Conservation (phyloP, 305 asterid species). For the Andrographis paniculata region DNA sequence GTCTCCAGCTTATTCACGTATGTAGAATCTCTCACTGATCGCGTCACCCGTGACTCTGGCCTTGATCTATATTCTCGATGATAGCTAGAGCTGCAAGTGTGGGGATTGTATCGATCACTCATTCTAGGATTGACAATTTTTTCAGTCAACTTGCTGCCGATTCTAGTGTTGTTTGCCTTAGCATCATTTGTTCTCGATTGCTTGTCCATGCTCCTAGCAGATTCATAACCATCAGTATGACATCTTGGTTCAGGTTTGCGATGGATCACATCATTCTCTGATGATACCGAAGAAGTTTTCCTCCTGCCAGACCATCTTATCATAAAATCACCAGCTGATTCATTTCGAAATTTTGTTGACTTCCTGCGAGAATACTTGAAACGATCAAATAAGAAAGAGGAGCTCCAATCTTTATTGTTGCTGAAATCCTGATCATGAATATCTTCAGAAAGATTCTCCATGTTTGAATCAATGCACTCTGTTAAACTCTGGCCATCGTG, state of each 20-base stretch:
- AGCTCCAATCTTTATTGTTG: slow-evolving; percentile 35
- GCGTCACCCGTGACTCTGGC: slow-evolving; percentile 33
- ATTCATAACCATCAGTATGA: slow-evolving; percentile 47
- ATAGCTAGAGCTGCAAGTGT: slow-evolving; percentile 63
- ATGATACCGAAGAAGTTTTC: slow-evolving; percentile 26
- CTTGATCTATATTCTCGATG: slow-evolving; percentile 52
- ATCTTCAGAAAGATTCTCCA: slow-evolving; percentile 43
- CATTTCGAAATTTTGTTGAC: slow-evolving; percentile 48
- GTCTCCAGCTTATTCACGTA: slow-evolving; percentile 40
- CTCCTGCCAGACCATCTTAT: slow-evolving; percentile 57
- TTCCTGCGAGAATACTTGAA: slow-evolving; percentile 54
- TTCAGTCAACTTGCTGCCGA: slow-evolving; percentile 47
- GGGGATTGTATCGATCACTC: slow-evolving; percentile 42
- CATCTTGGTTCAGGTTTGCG: slow-evolving; percentile 45
- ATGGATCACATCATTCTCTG: slow-evolving; percentile 37
- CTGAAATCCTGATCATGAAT: slow-evolving; percentile 33
- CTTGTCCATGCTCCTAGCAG: slow-evolving; percentile 42
- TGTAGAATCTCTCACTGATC: slow-evolving; percentile 42
- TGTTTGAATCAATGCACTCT: slow-evolving; percentile 35
- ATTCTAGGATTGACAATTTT: slow-evolving; percentile 37
- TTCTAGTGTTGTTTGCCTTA: slow-evolving; percentile 47
- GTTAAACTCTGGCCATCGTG: slow-evolving; percentile 44
- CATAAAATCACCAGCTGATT: slow-evolving; percentile 39
- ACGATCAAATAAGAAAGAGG: slow-evolving; percentile 33
- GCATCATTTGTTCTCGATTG: slow-evolving; percentile 35